These are phyloP conservation scores for Trichoderma aggressivum DNA, from an alignment of 2,329 filamentous ascomycete genomes.

Conservation along the genomic window DNA sequence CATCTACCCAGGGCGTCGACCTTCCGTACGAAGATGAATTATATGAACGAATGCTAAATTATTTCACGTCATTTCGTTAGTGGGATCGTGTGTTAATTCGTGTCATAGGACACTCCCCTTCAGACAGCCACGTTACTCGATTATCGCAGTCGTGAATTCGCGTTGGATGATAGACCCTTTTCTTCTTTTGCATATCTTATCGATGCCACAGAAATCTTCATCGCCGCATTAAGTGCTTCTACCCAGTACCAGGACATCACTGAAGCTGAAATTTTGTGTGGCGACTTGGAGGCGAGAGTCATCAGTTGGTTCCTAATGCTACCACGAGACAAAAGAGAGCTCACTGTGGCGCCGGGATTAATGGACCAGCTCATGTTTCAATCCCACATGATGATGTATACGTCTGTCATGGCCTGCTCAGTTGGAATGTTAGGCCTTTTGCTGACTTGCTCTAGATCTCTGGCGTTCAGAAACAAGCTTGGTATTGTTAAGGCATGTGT, in stretches of 20 bases:
- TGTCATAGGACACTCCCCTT: background rate
- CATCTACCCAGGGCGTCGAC: background rate
- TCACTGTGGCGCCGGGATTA: background rate
- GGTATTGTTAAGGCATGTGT: background rate
- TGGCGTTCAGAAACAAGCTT: background rate
- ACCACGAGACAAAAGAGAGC: background rate
- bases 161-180: background rate
- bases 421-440: background rate
- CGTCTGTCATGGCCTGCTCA: background rate
- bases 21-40: background rate
- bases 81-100: background rate
- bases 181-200: background rate
- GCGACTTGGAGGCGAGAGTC: background rate
- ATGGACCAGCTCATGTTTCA: background rate
- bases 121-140: background rate
- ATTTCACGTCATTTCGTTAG: fast-evolving
- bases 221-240: background rate
- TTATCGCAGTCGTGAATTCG: background rate
- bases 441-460: background rate
- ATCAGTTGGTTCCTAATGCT: background rate
- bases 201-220: background rate
- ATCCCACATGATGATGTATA: background rate
- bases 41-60: background rate
- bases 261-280: background rate
- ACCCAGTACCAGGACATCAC: background rate